phyloP scores from a whole-genome alignment of 2,329 filamentous ascomycete species.

The Arthrobotrys pseudoclavata region DNA sequence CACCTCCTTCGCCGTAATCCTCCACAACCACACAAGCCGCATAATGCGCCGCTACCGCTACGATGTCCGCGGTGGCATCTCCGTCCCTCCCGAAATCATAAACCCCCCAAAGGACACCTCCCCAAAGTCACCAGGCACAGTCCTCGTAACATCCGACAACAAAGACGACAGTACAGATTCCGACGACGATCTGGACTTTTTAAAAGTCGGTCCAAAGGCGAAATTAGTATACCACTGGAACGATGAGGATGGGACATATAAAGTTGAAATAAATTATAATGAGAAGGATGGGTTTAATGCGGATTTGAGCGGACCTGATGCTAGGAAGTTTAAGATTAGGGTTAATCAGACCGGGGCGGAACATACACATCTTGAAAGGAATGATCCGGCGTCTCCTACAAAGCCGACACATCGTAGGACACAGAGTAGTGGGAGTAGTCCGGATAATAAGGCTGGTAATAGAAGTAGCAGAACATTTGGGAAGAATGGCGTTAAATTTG shows the following conservation, averaged over 20 bases:
- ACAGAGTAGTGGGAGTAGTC: conserved; percentile 7
- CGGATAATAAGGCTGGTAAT: conserved; percentile 22
- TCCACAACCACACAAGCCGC: conserved; percentile 53
- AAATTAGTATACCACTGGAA: conserved; percentile 56
- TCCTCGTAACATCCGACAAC: conserved; percentile 49
- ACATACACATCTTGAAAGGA: conserved; percentile 18
- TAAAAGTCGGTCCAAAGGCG: conserved; percentile 41
- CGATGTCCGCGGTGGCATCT: conserved; percentile 47
- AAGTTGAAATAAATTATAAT: conserved; percentile 48
- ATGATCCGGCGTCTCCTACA: neutral
- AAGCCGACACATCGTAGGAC: conserved; percentile 4
- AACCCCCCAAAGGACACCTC: conserved; percentile 38
- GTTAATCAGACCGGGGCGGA: conserved; percentile 46
- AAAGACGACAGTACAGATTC: conserved; percentile 53
- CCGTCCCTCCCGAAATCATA: conserved; percentile 47
- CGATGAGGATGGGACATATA: conserved; percentile 49
- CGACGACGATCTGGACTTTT: conserved; percentile 48
- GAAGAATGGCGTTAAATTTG: conserved; percentile 16
- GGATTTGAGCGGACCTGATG: conserved; percentile 38
- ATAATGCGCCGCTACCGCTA: conserved; percentile 54
- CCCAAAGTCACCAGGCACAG: conserved; percentile 31
- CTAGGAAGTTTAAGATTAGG: conserved; percentile 44
- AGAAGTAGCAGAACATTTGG: conserved; percentile 29
- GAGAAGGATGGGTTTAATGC: conserved; percentile 57
- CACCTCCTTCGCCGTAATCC: conserved; percentile 48